A percentile compares a stretch with the other conserved stretches of the same genome.
Conservation (phyloP, 148 eudicot genomes). For the Persicaria tinctoria region DNA sequence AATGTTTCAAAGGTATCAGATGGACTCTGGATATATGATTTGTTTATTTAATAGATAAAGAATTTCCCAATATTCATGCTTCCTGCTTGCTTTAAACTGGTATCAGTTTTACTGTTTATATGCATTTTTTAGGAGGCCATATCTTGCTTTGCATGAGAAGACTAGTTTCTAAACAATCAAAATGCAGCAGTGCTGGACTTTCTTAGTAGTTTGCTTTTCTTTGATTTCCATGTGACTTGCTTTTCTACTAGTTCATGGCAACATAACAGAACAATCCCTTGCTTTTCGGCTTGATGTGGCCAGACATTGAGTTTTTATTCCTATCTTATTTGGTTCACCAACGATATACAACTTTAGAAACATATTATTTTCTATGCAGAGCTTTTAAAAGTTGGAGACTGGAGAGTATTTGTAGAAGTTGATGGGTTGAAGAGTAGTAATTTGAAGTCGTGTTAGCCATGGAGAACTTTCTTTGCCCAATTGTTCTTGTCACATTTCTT, state of each 20-base stretch:
- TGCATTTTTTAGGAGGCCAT: too few relatives aligned
- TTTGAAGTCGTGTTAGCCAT: not conserved
- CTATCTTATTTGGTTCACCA: not conserved
- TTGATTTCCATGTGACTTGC: not conserved
- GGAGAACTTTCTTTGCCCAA: not conserved
- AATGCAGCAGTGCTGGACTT: not conserved
- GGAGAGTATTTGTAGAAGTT: not conserved
- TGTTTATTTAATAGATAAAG: not conserved
- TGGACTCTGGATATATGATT: not conserved
- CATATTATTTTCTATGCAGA: not conserved
- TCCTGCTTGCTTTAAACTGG: not conserved
- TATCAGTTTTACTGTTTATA: too few relatives aligned
- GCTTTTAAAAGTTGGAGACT: not conserved
- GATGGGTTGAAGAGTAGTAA: not conserved
- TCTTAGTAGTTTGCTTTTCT: not conserved
- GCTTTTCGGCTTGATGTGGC: not conserved
- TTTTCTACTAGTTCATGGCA: not conserved
- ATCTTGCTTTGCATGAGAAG: too few relatives aligned
- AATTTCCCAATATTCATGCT: too few relatives aligned
- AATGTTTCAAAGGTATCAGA: slow-evolving; percentile 76
- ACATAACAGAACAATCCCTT: not conserved
- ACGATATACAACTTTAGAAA: not conserved
- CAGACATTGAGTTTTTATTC: not conserved
- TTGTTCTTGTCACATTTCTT: not conserved
- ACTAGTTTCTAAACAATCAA: not conserved